Base-by-base conservation (phyloP, 1,284 basidiomycete species). In the Puccinia novopanici region DNA sequence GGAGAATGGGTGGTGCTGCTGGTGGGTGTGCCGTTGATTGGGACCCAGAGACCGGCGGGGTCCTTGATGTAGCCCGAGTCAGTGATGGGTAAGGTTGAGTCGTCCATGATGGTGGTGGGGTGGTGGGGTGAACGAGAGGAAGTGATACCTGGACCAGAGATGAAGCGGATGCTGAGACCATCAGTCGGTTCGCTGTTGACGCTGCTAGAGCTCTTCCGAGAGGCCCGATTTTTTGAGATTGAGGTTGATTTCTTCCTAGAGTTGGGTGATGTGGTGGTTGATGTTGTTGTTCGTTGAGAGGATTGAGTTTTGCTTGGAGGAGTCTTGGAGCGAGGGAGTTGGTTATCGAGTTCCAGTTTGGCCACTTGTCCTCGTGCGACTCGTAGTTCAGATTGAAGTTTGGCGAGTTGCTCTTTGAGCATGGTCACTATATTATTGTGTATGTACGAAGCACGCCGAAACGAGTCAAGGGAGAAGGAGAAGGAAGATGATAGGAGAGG, bases 141-240 rank as follows among this genome's bases (percentile, higher is more conserved):
- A 34, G 55, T 30, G 22, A 79, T 68, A 63, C 77, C 77, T 45
- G 77, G 77, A n/a, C 65, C 77, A 3, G 77, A 72, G 55, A 79
- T 61, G 67, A 79, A 70, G 12, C 77, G 77, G 54, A 79, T 79
- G 19, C 65, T 70, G 27, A 79, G 77, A 48, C 55, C 77, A 59
- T 79, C 77, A n/a, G 77, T 71, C 13, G 30, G 63, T 48, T 77
- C 75, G n/a, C 40, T 57, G n/a, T 2, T 30, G 13, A 22, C n/a
- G 22, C 30, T 30, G 45, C n/a, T 50, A 30, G 54, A 70, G 42
- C 59, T 63, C 59, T 40, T 63, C 27, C 59, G 59, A n/a, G 34
- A 15, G 3, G 59, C 37, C 6, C 34, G 59, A n/a, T 30, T 19
- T 6, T 17, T 6, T 37, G 59, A 63, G 59, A 34, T 40, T 45